These are phyloP conservation scores for Xylariaceae sp. DNA, from an alignment of 2,329 filamentous ascomycete genomes.

Conservation along the genomic window DNA sequence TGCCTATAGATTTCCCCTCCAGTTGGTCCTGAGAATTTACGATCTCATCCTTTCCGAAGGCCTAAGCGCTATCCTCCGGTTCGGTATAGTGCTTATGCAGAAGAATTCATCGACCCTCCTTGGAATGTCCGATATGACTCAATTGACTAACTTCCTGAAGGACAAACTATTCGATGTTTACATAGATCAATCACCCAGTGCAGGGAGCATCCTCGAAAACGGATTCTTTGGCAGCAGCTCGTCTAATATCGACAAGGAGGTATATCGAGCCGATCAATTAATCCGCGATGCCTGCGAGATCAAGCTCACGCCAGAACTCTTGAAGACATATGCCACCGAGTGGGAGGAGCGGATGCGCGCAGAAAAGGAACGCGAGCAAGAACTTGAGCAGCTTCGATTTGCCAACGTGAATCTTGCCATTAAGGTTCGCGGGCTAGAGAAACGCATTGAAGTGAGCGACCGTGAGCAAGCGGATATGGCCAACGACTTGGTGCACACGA, in stretches of 20 bases:
- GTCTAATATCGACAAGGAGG: slow-evolving; percentile 84
- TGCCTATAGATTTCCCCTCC: slow-evolving; percentile 92
- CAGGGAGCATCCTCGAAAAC: slow-evolving; percentile 89
- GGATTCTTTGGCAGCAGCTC: slow-evolving; percentile 95
- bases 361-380: slow-evolving; percentile 77
- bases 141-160: slow-evolving; percentile 84
- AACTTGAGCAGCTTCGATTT: slow-evolving; percentile 68
- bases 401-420: slow-evolving; percentile 64
- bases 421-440: slow-evolving; percentile 80
- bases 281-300: slow-evolving; percentile 89
- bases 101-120: slow-evolving; percentile 80
- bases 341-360: slow-evolving; percentile 88
- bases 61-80: slow-evolving; percentile 86
- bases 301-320: slow-evolving; percentile 75
- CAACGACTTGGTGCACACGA: slow-evolving; percentile 84
- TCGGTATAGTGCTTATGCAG: slow-evolving; percentile 92
- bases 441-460: slow-evolving; percentile 82
- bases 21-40: slow-evolving; percentile 93
- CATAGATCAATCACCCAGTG: slow-evolving; percentile 87
- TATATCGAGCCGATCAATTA: slow-evolving; percentile 90
- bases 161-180: slow-evolving; percentile 95
- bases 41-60: slow-evolving; percentile 93
- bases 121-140: slow-evolving; percentile 83
- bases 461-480: slow-evolving; percentile 86
- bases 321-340: slow-evolving; percentile 75